Conservation (phyloP, 78 protist species). For the Capsaspora owczarzaki region DNA sequence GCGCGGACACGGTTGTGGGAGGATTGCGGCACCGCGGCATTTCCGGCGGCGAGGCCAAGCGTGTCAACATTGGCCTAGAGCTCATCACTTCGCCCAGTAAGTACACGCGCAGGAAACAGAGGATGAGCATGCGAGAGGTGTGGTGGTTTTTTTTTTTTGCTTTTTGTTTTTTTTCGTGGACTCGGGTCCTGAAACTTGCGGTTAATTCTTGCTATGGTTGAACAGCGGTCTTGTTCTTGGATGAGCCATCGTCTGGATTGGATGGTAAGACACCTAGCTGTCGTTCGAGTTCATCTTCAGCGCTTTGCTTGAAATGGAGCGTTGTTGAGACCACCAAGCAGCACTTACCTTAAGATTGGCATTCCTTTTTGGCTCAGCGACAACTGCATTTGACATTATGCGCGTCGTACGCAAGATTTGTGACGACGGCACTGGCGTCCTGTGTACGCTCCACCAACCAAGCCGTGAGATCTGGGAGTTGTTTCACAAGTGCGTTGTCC, state of each 20-base stretch:
- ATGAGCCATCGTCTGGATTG: constrained; percentile 71
- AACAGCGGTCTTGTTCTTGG: constrained; percentile 34
- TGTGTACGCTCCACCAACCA: constrained; percentile 29
- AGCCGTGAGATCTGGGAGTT: background rate
- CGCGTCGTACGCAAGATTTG: constrained; percentile 5
- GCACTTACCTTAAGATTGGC: too few relatives aligned
- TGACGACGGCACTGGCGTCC: background rate
- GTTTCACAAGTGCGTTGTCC: too few relatives aligned
- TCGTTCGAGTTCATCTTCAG: too few relatives aligned
- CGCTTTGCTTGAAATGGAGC: too few relatives aligned
- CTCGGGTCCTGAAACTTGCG: too few relatives aligned
- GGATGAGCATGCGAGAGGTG: too few relatives aligned
- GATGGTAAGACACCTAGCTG: too few relatives aligned
- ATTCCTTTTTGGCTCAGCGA: too few relatives aligned
- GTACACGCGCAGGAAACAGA: constrained; percentile 16
- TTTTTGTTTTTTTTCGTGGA: too few relatives aligned
- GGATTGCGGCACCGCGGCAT: constrained; percentile 45
- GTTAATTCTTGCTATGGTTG: too few relatives aligned
- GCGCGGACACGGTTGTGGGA: constrained; percentile 43
- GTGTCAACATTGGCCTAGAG: constrained; percentile 76
- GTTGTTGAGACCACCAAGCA: too few relatives aligned
- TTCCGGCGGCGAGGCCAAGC: constrained; percentile 67
- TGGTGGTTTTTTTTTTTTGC: background rate
- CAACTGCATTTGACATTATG: constrained; percentile 24
- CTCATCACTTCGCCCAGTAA: background rate